A percentile compares a stretch with the other conserved stretches of the same genome.
These are phyloP conservation scores for Erysiphe pulchra DNA, from an alignment of 2,329 filamentous ascomycete genomes.

Conservation along the genomic window DNA sequence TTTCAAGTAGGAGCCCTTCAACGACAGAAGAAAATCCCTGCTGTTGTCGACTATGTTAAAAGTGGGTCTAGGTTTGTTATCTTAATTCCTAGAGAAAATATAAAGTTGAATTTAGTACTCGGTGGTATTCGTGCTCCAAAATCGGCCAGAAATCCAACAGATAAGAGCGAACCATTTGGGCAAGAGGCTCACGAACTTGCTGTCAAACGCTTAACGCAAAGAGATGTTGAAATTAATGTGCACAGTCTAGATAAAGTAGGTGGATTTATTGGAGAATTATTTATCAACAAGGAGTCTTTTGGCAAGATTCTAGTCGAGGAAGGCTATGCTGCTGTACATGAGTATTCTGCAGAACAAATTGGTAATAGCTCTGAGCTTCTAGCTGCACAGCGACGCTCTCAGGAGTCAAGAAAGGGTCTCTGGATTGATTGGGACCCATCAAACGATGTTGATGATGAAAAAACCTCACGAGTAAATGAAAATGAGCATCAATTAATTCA, in stretches of 20 bases:
- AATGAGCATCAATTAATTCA: conserved; percentile 18
- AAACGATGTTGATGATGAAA: conserved; percentile 43
- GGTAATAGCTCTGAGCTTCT: conserved; percentile 73
- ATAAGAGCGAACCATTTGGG: conserved; percentile 76
- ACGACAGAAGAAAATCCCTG: conserved; percentile 76
- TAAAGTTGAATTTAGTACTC: conserved; percentile 85
- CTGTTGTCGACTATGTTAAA: conserved; percentile 91
- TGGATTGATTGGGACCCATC: conserved; percentile 92
- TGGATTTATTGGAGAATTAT: conserved; percentile 87
- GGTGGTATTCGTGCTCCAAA: conserved; percentile 78
- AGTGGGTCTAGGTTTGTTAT: conserved; percentile 87
- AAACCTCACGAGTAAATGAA: conserved; percentile 23
- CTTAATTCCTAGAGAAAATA: conserved; percentile 70
- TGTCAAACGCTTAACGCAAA: conserved; percentile 67
- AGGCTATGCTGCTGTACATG: conserved; percentile 73
- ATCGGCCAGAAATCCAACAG: conserved; percentile 52
- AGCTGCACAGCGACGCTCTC: conserved; percentile 67
- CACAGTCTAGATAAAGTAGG: conserved; percentile 89
- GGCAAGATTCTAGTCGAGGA: conserved; percentile 84
- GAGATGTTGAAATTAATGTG: conserved; percentile 88
- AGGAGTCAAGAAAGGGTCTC: conserved; percentile 64
- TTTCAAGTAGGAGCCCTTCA: conserved; percentile 71
- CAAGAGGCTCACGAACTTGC: conserved; percentile 87
- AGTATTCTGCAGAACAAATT: conserved; percentile 86
- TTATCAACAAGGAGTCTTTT: conserved; percentile 86